phyloP scores from a whole-genome alignment of 768 basidiomycete species.

The Lactarius deliciosus region DNA sequence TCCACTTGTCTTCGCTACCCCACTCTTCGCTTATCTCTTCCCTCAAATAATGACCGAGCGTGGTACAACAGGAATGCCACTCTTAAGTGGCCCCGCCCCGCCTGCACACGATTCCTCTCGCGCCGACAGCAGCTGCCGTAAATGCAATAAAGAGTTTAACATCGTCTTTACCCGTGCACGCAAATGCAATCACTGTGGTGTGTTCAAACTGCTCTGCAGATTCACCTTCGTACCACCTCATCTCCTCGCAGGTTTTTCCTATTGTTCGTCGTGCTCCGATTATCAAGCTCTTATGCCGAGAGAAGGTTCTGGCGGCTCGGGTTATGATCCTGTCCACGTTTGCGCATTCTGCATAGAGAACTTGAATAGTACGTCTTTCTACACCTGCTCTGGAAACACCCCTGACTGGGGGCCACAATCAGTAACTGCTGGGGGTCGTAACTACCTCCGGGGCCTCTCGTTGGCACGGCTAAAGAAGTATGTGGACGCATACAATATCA shows the following conservation, averaged over 20 bases:
- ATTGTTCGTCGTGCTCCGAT: slow-evolving; percentile 73
- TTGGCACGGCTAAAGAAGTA: slow-evolving; percentile 68
- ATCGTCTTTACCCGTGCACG: slow-evolving; percentile 61
- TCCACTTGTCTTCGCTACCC: not conserved
- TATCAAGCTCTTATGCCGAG: slow-evolving; percentile 80
- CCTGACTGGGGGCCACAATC: slow-evolving; percentile 19
- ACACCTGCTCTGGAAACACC: slow-evolving; percentile 1
- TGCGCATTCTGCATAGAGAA: slow-evolving; percentile 75
- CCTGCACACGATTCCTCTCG: slow-evolving; percentile 40
- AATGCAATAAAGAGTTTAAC: slow-evolving; percentile 73
- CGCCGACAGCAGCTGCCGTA: slow-evolving; percentile 52
- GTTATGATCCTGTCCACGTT: slow-evolving; percentile 65
- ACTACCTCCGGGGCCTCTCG: slow-evolving; percentile 54
- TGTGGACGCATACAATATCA: slow-evolving; percentile 66
- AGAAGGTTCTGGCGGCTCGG: slow-evolving; percentile 46
- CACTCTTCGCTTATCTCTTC: slow-evolving; percentile 1
- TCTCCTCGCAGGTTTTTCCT: slow-evolving; percentile 55
- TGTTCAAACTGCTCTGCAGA: slow-evolving; percentile 30
- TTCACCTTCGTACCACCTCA: slow-evolving; percentile 16
- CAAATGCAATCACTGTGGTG: slow-evolving; percentile 76
- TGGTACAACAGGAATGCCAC: slow-evolving; percentile 51
- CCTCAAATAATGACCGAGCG: slow-evolving; percentile 13
- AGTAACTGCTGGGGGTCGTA: slow-evolving; percentile 71
- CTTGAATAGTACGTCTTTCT: slow-evolving; percentile 50
- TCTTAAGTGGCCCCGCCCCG: slow-evolving; percentile 64